Evolutionary conservation across 306 rosid genomes (phyloP).

Genomic region (Macrotyloma uniflorum): DNA sequence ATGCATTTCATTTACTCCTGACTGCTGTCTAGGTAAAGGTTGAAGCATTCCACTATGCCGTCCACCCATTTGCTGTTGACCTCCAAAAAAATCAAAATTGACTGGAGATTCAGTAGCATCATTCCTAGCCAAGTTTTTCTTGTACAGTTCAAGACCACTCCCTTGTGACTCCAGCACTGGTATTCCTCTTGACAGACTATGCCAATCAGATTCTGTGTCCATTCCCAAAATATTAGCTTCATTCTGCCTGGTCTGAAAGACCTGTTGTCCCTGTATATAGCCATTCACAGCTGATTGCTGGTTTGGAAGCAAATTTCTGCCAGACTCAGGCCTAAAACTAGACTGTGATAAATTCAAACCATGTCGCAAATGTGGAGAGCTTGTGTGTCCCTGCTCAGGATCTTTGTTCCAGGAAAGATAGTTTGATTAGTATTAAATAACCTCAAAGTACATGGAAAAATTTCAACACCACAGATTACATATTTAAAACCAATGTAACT

Average conservation of each 20-base stretch:
- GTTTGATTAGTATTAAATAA: slow-evolving; percentile 34
- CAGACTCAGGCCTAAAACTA: slow-evolving; percentile 74
- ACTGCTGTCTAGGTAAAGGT: slow-evolving; percentile 75
- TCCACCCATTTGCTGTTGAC: slow-evolving; percentile 81
- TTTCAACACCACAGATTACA: not conserved
- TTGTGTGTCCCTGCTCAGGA: slow-evolving; percentile 66
- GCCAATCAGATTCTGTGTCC: slow-evolving; percentile 76
- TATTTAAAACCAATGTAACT: slow-evolving; percentile 10
- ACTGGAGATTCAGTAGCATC: slow-evolving; percentile 79
- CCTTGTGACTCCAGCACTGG: slow-evolving; percentile 66
- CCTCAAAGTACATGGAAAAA: slow-evolving; percentile 21
- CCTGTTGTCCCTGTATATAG: slow-evolving; percentile 73
- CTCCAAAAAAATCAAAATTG: slow-evolving; percentile 87
- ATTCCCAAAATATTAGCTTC: slow-evolving; percentile 72
- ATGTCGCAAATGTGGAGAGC: slow-evolving; percentile 64
- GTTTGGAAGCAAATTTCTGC: slow-evolving; percentile 61
- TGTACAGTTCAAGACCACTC: slow-evolving; percentile 65
- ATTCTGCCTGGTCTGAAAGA: slow-evolving; percentile 74
- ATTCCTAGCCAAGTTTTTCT: slow-evolving; percentile 59
- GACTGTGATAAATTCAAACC: slow-evolving; percentile 70
- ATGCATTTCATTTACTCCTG: slow-evolving; percentile 76
- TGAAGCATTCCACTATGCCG: slow-evolving; percentile 68
- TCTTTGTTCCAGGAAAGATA: slow-evolving; percentile 46
- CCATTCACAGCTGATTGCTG: slow-evolving; percentile 76
- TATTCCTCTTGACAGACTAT: slow-evolving; percentile 62